Conservation (phyloP, 176 grass and related monocot genomes). For the Aegilops tauschii region DNA sequence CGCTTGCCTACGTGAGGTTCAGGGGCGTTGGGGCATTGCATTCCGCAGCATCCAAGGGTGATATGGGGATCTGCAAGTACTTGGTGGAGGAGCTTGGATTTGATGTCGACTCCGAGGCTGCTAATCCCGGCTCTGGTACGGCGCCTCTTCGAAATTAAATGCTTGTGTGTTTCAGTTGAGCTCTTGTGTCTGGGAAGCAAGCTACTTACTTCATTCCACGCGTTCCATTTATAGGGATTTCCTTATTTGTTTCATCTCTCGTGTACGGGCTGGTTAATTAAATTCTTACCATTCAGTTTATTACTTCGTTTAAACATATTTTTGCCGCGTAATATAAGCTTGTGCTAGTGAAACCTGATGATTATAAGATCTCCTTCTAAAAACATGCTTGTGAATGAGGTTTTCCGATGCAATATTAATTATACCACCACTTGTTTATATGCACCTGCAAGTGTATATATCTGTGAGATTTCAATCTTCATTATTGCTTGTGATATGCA, state of each 20-base stretch:
- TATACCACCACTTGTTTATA: background rate
- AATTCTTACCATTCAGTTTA: background rate
- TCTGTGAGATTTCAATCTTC: background rate
- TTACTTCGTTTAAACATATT: background rate
- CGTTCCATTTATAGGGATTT: background rate
- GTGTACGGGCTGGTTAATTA: too few relatives aligned
- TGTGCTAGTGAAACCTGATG: background rate
- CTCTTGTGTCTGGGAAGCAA: background rate
- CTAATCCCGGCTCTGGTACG: background rate
- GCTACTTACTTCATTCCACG: background rate
- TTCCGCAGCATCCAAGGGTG: background rate
- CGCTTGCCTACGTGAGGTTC: background rate
- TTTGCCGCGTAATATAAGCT: background rate
- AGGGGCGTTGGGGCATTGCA: constrained; percentile 13
- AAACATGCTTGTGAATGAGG: background rate
- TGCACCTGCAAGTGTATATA: background rate
- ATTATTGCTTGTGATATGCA: background rate
- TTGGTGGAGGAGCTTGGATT: constrained; percentile 35
- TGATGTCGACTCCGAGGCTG: background rate
- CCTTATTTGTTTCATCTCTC: background rate
- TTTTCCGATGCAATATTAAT: background rate
- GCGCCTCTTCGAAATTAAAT: background rate
- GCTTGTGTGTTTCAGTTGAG: background rate
- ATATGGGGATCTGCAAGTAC: constrained; percentile 31
- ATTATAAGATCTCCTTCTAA: background rate